Evolutionary conservation across 768 basidiomycete genomes (phyloP).

Genomic region (Lactarius evosmus): DNA sequence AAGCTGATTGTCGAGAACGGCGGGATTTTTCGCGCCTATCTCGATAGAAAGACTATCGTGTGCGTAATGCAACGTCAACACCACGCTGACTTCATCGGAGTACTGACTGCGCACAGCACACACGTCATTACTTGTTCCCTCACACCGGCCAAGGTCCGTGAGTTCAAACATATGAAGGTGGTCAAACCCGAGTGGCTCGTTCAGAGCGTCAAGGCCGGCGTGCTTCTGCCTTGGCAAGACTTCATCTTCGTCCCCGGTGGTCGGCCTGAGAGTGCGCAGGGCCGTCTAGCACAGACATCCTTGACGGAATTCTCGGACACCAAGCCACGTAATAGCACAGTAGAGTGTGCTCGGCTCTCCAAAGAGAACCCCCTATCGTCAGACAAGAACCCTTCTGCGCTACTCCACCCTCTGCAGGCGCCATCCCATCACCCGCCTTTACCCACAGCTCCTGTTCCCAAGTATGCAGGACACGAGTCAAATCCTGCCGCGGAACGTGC

Average conservation of each 20-base stretch:
- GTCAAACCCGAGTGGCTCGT: conserved; percentile 86
- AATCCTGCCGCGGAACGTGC: conserved; percentile 73
- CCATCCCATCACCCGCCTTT: conserved; percentile 44
- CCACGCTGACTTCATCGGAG: neutral
- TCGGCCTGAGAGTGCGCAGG: conserved; percentile 50
- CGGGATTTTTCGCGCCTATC: conserved; percentile 78
- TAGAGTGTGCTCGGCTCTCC: neutral
- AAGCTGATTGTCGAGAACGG: conserved; percentile 79
- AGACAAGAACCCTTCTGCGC: neutral
- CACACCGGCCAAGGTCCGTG: conserved; percentile 83
- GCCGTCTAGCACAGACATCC: conserved; percentile 40
- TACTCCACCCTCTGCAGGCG: conserved; percentile 30
- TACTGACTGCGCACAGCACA: conserved; percentile 48
- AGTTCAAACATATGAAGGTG: conserved; percentile 89
- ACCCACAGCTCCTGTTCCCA: conserved; percentile 49
- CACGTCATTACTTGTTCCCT: conserved; percentile 91
- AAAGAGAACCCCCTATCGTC: neutral
- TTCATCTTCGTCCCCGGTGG: conserved; percentile 58
- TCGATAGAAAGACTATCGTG: conserved; percentile 75
- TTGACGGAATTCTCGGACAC: conserved; percentile 31
- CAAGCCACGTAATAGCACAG: conserved; percentile 13
- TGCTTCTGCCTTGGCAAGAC: conserved; percentile 75
- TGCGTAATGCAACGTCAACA: conserved; percentile 39
- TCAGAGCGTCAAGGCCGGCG: conserved; percentile 65
- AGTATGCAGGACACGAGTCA: conserved; percentile 64